Percentiles rank a stretch among this genome's conserved stretches.
Evolutionary conservation across 805 yeast species (phyloP).

Genomic region (Ogataea parapolymorpha): DNA sequence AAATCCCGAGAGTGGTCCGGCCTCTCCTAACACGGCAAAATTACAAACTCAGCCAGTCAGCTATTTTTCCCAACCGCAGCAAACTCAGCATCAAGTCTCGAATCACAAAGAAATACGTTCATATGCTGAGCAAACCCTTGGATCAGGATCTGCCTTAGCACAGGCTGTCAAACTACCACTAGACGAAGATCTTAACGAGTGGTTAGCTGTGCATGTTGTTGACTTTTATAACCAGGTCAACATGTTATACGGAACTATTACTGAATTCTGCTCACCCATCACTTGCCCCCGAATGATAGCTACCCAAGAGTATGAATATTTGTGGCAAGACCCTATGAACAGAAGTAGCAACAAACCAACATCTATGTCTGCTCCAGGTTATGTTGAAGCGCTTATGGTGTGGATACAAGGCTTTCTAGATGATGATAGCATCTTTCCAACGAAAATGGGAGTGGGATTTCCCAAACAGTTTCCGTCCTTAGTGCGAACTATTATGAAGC

Average conservation of each 20-base stretch:
- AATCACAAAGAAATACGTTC: slow-evolving; percentile 71
- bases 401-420: slow-evolving; percentile 95
- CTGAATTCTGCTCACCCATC: slow-evolving; percentile 93
- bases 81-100: slow-evolving; percentile 22
- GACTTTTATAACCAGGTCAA: slow-evolving; percentile 95
- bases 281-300: slow-evolving; percentile 98
- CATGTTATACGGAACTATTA: slow-evolving; percentile 93
- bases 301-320: slow-evolving; percentile 91
- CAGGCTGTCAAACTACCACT: slow-evolving; percentile 93
- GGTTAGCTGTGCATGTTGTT: slow-evolving; percentile 97
- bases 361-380: slow-evolving; percentile 90
- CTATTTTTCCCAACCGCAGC: slow-evolving; percentile 9
- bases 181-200: slow-evolving; percentile 88
- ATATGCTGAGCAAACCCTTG: slow-evolving; percentile 93
- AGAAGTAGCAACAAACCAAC: slow-evolving; percentile 65
- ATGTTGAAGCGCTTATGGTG: slow-evolving; percentile 87
- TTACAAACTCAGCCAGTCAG: slow-evolving; percentile 14
- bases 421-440: slow-evolving; percentile 86
- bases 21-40: slow-evolving; percentile 21
- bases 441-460: slow-evolving; percentile 87
- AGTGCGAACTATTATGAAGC: slow-evolving; percentile 82
- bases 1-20: slow-evolving; percentile 26
- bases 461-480: slow-evolving; percentile 77
- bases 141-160: slow-evolving; percentile 84
- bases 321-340: slow-evolving; percentile 83